Base-by-base conservation (phyloP, 805 yeast species). In the Candida boleticola region DNA sequence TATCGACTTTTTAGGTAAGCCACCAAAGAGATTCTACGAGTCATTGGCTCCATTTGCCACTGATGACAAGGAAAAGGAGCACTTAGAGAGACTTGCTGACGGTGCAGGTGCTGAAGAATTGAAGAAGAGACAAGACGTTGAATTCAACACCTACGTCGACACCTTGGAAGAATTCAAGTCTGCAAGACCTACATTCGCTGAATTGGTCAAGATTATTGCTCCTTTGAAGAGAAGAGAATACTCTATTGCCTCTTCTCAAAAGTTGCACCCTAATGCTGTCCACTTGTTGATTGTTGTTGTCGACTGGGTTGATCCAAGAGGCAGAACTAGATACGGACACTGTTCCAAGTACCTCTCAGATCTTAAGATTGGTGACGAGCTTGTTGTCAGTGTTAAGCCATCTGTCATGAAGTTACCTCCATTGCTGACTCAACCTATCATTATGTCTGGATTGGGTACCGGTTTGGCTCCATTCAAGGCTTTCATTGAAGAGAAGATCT, bases 391-490 rank as follows among this genome's bases (percentile, higher is more conserved):
- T 48, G 97, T 92, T 44, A 92, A 92, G 69, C 96, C 97, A 23
- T 89, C 97, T 7, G 97, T 92, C 36, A 90, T 92, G 97, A 92
- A 90, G 68, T 73, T 92, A 49, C 98, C 98, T 47, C 85, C 90
- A 54, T 74, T 80, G 49, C 77, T 96, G 7, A 80, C 82, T 36
- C 92, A 88, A 61, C 97, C 98, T 18, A 84, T 92, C 53, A 83
- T 92, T 50, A 92, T 92, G 98, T 84, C 96, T 54, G 98, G 98
- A 55, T 76, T 92, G 52, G 98, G 98, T 68, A 92, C 98, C 40
- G 98, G 98, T 51, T 78, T 92, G 56, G 98, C 98, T 22, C 98
- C 98, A 39, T 92, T 92, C 83, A 92, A 92, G 75, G 98, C 98
- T 0, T 89, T 92, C 59, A 79, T 92, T 43, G 98, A 92, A 66